Evolutionary conservation across 495 filamentous ascomycete genomes (phyloP), one percentile per base, ranked within the genome.

Genomic region (Hapsidospora chrysogenum): DNA sequence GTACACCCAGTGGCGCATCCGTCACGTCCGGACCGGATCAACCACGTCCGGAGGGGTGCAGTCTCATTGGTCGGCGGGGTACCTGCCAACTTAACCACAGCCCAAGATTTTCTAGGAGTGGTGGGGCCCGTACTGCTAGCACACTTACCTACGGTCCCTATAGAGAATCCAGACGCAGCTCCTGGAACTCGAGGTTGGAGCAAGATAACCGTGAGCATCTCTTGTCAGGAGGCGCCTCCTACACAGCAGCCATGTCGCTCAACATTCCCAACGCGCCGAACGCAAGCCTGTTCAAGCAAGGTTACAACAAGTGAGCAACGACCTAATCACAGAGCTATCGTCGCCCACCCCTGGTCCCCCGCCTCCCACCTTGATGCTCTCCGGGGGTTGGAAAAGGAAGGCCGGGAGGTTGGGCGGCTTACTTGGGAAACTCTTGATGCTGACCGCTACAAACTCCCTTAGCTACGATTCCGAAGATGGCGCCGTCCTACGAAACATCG

Each of bases 391-490:
- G n/a, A n/a, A n/a, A n/a, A n/a, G n/a, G n/a, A n/a, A n/a, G n/a
- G n/a, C n/a, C n/a, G n/a, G n/a, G n/a, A n/a, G n/a, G n/a, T n/a
- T n/a, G n/a, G n/a, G n/a, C n/a, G n/a, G n/a, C n/a, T n/a, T n/a
- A n/a, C n/a, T n/a, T n/a, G n/a, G n/a, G n/a, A n/a, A n/a, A n/a
- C n/a, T n/a, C n/a, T n/a, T n/a, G n/a, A n/a, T 26, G 23, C 23
- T 26, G 23, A 11, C 23, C 6, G 23, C 23, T 26, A 6, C 23
- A 26, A 26, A 6, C 15, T 11, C 5, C 11, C 42, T 41, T 42
- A 96, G 92, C 66, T 92, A 96, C 59, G 85, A 95, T 46, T 72
- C 86, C 39, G 92, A 99, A 75, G 92, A 99, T 80, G 92, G 89
- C 46, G 92, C 92, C 45, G 89, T 99, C 35, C 70, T 96, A 34